Percentiles rank a stretch among this genome's conserved stretches.
These are phyloP conservation scores for Talaromyces wortmannii DNA, from an alignment of 495 filamentous ascomycete genomes.

Conservation along the genomic window DNA sequence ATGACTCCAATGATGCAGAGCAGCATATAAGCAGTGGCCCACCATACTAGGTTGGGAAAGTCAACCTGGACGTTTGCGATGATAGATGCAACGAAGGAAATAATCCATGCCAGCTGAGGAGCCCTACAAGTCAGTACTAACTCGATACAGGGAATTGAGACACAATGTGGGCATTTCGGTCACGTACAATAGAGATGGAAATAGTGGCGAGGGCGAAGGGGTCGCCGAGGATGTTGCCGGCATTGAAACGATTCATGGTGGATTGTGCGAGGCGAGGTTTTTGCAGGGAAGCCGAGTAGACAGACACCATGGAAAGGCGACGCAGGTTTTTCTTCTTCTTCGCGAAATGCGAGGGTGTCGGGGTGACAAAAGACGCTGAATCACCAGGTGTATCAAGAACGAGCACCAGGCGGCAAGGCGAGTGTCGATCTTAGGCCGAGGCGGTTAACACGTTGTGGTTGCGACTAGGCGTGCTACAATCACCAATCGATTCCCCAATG, in stretches of 20 bases:
- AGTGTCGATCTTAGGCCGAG: background rate
- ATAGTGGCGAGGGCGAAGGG: conserved; percentile 93
- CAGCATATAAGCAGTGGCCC: conserved; percentile 78
- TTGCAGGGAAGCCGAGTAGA: background rate
- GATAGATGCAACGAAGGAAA: conserved; percentile 79
- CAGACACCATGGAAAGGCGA: background rate
- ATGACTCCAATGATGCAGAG: conserved; percentile 73
- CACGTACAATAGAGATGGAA: conserved; percentile 81
- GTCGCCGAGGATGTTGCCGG: conserved; percentile 89
- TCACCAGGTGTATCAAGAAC: background rate
- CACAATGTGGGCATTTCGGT: background rate
- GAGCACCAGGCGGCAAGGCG: background rate
- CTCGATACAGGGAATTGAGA: background rate
- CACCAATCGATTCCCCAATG: background rate
- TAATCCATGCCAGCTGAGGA: conserved; percentile 83
- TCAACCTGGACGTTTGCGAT: conserved; percentile 54
- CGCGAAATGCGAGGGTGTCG: background rate
- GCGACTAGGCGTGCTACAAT: no score
- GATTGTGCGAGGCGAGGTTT: background rate
- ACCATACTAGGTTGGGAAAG: conserved; percentile 89
- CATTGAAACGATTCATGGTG: conserved; percentile 53
- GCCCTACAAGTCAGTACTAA: background rate
- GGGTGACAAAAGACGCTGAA: background rate
- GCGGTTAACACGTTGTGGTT: background rate
- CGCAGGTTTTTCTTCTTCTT: background rate